Evolutionary conservation across 768 basidiomycete species (phyloP).

Genomic region (Ramaria sp.): DNA sequence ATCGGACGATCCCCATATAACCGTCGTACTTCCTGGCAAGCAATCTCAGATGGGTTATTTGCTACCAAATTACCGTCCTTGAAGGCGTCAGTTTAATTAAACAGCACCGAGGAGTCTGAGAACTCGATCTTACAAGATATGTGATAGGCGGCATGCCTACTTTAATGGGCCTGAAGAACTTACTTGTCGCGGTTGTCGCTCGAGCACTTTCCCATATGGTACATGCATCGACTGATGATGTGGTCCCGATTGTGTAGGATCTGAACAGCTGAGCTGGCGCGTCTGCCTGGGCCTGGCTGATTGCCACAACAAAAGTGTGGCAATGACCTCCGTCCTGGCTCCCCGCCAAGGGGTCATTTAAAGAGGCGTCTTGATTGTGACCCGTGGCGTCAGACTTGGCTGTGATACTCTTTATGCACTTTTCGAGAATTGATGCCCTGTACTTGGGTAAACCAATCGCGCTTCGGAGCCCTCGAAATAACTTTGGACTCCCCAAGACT

Average conservation of each 20-base stretch:
- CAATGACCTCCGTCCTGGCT: neutral
- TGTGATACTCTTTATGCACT: constrained; percentile 5
- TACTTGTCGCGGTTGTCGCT: constrained; percentile 20
- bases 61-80: neutral
- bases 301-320: constrained; percentile 11
- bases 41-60: neutral
- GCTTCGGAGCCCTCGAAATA: neutral
- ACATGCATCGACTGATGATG: constrained; percentile 6
- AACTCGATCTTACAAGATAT: neutral
- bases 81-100: too few species aligned
- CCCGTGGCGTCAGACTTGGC: neutral
- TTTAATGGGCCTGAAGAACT: constrained; percentile 14
- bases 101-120: neutral
- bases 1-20: neutral
- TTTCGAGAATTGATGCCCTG: constrained; percentile 5
- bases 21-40: neutral
- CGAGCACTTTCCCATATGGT: constrained; percentile 23
- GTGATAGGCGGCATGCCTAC: neutral
- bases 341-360: neutral
- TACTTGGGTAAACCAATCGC: neutral
- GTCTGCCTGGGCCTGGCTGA: constrained; percentile 5
- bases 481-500: constrained; percentile 18
- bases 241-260: constrained; percentile 7
- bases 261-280: constrained; percentile 8
- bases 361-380: neutral